phyloP scores from a whole-genome alignment of 2,329 filamentous ascomycete genomes.

The Nigrospora oryzae region DNA sequence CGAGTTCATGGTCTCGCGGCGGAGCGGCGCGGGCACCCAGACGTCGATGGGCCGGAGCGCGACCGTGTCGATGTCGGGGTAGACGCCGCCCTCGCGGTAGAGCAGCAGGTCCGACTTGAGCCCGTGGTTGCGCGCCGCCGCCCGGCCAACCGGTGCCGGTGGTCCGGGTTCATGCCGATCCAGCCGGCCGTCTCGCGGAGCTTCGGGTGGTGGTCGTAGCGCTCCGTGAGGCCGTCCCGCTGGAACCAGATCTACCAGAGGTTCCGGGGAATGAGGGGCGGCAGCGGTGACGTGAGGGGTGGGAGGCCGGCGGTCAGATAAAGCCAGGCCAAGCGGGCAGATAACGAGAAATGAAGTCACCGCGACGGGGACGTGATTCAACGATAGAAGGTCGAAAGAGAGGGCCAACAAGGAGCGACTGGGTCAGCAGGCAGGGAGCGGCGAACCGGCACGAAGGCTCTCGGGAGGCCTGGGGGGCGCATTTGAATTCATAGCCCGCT shows the following conservation, averaged over 20 bases:
- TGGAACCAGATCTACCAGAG: constrained; percentile 19
- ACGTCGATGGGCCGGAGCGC: constrained; percentile 28
- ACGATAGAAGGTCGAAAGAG: background rate
- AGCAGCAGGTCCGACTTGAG: constrained; percentile 48
- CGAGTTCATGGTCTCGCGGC: constrained; percentile 21
- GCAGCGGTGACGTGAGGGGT: no score
- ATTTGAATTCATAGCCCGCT: background rate
- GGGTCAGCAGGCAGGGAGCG: background rate
- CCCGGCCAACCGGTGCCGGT: constrained; percentile 17
- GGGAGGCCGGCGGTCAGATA: no score
- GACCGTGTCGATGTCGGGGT: constrained; percentile 34
- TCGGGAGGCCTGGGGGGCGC: background rate
- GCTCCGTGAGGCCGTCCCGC: constrained; percentile 1
- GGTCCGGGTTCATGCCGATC: constrained; percentile 14
- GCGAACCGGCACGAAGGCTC: background rate
- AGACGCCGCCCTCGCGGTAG: constrained; percentile 54
- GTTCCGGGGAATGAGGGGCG: constrained; percentile 9
- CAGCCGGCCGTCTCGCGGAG: constrained; percentile 12
- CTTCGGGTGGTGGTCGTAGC: constrained; percentile 3
- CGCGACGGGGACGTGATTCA: background rate
- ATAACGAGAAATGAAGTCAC: background rate
- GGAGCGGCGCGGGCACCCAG: constrained; percentile 53
- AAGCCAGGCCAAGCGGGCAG: no score
- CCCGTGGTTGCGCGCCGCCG: constrained; percentile 17
- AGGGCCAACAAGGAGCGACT: background rate